These are phyloP conservation scores for Pontederia crassipes DNA, from an alignment of 176 grass and related monocot genomes.

Conservation along the genomic window DNA sequence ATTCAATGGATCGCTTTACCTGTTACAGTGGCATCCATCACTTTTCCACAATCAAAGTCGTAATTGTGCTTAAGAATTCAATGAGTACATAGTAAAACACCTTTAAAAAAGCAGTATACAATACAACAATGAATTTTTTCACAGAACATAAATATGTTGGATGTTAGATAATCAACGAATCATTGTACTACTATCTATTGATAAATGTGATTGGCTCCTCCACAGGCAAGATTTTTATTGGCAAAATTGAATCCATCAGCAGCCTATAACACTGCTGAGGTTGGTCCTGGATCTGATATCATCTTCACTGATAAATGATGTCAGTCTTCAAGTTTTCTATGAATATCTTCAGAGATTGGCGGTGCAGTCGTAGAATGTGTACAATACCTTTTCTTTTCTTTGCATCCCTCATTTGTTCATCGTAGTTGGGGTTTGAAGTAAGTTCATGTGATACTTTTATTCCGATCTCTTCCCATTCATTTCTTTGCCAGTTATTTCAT, in stretches of 20 bases:
- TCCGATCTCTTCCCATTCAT: too few relatives aligned
- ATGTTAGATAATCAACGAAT: too few relatives aligned
- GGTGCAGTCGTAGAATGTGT: conserved; percentile 64
- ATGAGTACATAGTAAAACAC: too few relatives aligned
- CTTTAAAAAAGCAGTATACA: too few relatives aligned
- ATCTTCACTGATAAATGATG: conserved; percentile 97
- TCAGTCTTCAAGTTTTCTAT: conserved; percentile 96
- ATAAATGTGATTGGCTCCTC: not conserved
- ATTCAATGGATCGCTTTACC: too few relatives aligned
- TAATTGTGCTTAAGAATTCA: too few relatives aligned
- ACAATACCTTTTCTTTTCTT: not conserved
- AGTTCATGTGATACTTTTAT: not conserved
- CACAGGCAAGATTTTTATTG: conserved; percentile 94
- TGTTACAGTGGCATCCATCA: too few relatives aligned
- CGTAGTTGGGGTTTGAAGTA: not conserved
- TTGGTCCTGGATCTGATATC: conserved; percentile 81
- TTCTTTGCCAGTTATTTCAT: too few relatives aligned
- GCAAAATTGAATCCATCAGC: conserved; percentile 91
- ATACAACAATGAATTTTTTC: too few relatives aligned
- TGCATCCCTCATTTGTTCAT: not conserved
- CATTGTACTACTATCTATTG: not conserved
- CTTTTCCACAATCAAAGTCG: too few relatives aligned
- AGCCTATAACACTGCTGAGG: conserved; percentile 84
- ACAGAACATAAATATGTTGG: too few relatives aligned
- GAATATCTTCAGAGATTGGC: conserved; percentile 94